A percentile compares a stretch with the other conserved stretches of the same genome.
Conservation (phyloP, 345 rosid species). For the Theobroma cacao region DNA sequence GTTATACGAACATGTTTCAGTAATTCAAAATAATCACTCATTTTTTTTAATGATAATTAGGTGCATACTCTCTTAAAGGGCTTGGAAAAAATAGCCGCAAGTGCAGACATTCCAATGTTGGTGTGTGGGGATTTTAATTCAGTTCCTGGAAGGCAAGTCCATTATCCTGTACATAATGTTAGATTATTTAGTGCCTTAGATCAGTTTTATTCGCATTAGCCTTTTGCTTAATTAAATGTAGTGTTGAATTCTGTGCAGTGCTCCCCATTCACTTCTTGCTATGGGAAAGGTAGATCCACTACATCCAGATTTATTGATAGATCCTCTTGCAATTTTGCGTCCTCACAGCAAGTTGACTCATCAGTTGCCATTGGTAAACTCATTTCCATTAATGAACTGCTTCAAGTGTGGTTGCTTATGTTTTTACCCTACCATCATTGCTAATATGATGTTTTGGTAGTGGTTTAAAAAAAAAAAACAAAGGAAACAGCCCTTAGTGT, state of each 20-base stretch:
- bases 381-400: neutral
- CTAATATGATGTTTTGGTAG: neutral
- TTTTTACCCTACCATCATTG: neutral
- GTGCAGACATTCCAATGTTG: slow-evolving; percentile 98
- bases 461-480: neutral
- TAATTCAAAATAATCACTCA: neutral
- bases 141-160: slow-evolving; percentile 78
- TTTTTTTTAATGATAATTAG: slow-evolving; percentile 35
- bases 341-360: slow-evolving; percentile 87
- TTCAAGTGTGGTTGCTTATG: neutral
- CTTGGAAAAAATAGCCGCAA: slow-evolving; percentile 93
- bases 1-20: neutral
- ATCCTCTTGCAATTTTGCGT: slow-evolving; percentile 83
- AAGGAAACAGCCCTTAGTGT: neutral
- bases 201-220: neutral
- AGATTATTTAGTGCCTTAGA: slow-evolving; percentile 9
- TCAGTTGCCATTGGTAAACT: slow-evolving; percentile 85
- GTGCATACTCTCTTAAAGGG: slow-evolving; percentile 96
- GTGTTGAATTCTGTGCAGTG: slow-evolving; percentile 50
- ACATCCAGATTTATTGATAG: slow-evolving; percentile 79
- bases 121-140: slow-evolving; percentile 99
- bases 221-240: neutral
- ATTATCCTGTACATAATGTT: slow-evolving; percentile 16
- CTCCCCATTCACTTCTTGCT: slow-evolving; percentile 95
- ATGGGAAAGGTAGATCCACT: slow-evolving; percentile 81